Percentiles rank a stretch among this genome's conserved stretches.
Evolutionary conservation across 768 basidiomycete genomes (phyloP).

Genomic region (Mycena albidolilacea): DNA sequence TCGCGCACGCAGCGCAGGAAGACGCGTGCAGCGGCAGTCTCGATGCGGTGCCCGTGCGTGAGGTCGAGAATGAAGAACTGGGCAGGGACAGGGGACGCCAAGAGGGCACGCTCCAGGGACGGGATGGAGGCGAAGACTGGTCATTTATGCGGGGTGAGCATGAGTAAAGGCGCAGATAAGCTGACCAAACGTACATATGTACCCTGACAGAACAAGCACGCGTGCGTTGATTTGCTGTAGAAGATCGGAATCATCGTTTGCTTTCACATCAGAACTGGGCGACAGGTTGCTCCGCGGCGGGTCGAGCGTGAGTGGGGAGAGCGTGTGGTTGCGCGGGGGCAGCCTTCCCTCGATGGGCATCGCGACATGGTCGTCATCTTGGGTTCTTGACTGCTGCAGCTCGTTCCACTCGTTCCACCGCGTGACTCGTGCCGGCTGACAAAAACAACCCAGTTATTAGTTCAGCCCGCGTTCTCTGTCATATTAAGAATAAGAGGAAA

Average conservation of each 20-base stretch:
- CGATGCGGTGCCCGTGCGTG: constrained; percentile 29
- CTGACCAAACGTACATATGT: constrained; percentile 14
- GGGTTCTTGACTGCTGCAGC: constrained; percentile 8
- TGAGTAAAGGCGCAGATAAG: too few species aligned
- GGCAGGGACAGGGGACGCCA: background rate
- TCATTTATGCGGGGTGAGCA: background rate
- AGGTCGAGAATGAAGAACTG: constrained; percentile 25
- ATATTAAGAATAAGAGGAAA: too few species aligned
- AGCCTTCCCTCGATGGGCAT: background rate
- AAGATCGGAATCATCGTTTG: background rate
- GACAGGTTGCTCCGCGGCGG: too few species aligned
- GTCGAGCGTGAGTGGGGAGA: too few species aligned
- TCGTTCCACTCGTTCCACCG: constrained; percentile 42
- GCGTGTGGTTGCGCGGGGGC: too few species aligned
- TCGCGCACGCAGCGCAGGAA: constrained; percentile 27
- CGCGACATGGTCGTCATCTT: background rate
- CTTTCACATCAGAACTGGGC: too few species aligned
- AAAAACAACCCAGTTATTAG: background rate
- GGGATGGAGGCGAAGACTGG: constrained; percentile 31
- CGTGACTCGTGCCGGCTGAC: constrained; percentile 33
- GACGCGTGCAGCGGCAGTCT: constrained; percentile 24
- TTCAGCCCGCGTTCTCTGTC: too few species aligned
- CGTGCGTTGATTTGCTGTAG: constrained; percentile 28
- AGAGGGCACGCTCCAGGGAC: constrained; percentile 14
- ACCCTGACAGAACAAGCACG: constrained; percentile 22